phyloP scores from a whole-genome alignment of 768 basidiomycete species.

The Dioszegia crocea region DNA sequence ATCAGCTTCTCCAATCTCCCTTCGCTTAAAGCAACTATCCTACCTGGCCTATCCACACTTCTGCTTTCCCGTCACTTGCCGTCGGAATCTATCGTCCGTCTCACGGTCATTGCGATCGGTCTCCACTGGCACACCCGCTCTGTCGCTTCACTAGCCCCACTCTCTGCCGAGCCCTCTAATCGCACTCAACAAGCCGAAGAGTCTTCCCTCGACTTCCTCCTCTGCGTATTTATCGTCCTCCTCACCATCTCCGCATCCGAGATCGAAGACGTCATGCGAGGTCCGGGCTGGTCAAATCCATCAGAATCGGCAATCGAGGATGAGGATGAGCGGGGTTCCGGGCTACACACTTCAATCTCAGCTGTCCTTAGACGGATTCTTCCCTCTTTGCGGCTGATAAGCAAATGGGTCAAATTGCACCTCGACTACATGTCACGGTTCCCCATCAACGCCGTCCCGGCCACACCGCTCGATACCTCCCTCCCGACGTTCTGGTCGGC shows the following conservation, averaged over 20 bases:
- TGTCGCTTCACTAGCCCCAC: conserved; percentile 14
- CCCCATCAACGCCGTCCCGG: conserved; percentile 32
- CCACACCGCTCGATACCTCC: conserved; percentile 38
- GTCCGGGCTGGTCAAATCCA: not conserved
- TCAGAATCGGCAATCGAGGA: conserved; percentile 23
- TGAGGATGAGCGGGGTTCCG: conserved; percentile 12
- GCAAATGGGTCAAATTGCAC: conserved; percentile 83
- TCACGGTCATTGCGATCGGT: conserved; percentile 69
- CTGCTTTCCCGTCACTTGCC: conserved; percentile 66
- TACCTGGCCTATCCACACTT: conserved; percentile 50
- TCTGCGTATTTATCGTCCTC: conserved; percentile 63
- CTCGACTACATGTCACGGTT: conserved; percentile 60
- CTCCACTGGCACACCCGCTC: conserved; percentile 74
- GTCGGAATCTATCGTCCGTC: conserved; percentile 69
- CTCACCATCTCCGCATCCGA: conserved; percentile 59
- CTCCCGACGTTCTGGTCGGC: conserved; percentile 62
- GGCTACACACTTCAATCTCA: conserved; percentile 57
- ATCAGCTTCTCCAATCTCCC: conserved; percentile 26
- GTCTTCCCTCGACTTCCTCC: conserved; percentile 63
- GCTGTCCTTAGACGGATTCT: conserved; percentile 79
- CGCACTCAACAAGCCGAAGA: conserved; percentile 57
- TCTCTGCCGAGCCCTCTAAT: not conserved
- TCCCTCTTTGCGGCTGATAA: conserved; percentile 77
- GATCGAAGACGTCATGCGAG: conserved; percentile 17
- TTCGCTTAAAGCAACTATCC: conserved; percentile 9